These are phyloP conservation scores for Xylaria castorea DNA, from an alignment of 495 filamentous ascomycete genomes.

Conservation along the genomic window DNA sequence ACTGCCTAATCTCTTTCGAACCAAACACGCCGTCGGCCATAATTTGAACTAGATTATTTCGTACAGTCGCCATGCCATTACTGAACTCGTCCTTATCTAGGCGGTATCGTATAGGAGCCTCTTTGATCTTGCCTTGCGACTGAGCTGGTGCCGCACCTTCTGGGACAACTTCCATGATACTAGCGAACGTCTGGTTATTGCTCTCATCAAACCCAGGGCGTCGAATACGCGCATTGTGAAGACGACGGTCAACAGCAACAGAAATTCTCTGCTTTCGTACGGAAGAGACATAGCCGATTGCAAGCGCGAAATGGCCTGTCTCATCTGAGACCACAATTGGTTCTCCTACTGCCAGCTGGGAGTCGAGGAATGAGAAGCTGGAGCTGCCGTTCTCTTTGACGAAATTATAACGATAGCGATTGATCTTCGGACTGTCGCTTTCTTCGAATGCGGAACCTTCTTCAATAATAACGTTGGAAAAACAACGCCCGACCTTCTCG, in stretches of 20 bases:
- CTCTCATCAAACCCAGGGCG: slow-evolving; percentile 74
- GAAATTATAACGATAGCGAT: slow-evolving; percentile 85
- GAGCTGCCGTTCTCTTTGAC: slow-evolving; percentile 65
- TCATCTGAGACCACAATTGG: slow-evolving; percentile 97
- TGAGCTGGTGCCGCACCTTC: slow-evolving; percentile 55
- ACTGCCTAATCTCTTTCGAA: slow-evolving; percentile 72
- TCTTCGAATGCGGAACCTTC: slow-evolving; percentile 75
- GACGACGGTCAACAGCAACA: slow-evolving; percentile 84
- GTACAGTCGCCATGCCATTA: slow-evolving; percentile 93
- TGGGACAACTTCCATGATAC: slow-evolving; percentile 86
- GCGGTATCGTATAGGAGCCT: slow-evolving; percentile 73
- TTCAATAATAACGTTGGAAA: slow-evolving; percentile 72
- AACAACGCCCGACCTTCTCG: slow-evolving; percentile 79
- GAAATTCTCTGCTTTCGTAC: slow-evolving; percentile 75
- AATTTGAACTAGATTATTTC: slow-evolving; percentile 89
- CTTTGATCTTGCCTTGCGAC: slow-evolving; percentile 53
- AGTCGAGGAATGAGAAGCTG: slow-evolving; percentile 83
- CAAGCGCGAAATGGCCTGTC: slow-evolving; percentile 90
- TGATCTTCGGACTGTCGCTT: slow-evolving; percentile 75
- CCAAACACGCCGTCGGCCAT: slow-evolving; percentile 81
- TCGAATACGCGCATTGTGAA: slow-evolving; percentile 84
- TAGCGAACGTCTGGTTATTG: slow-evolving; percentile 82
- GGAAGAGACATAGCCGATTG: slow-evolving; percentile 85
- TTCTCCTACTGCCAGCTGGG: slow-evolving; percentile 87
- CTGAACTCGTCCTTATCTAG: slow-evolving; percentile 98